Base-by-base conservation (phyloP, 2,329 filamentous ascomycete species). In the Sporothrix protearum region DNA sequence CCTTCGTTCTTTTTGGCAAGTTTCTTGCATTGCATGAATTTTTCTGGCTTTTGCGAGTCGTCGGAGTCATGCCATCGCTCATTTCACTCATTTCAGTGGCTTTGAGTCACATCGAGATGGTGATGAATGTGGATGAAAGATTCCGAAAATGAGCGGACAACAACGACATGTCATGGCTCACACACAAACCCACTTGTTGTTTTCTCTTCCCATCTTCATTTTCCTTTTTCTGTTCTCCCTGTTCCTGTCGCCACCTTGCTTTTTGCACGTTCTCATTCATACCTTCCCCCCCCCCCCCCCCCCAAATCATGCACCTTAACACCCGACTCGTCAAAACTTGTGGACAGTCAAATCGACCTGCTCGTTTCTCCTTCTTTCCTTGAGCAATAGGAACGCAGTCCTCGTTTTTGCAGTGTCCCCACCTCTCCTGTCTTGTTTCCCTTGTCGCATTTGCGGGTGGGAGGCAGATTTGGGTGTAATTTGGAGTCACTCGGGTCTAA, bases 321-420 rank as follows among this genome's bases (percentile, higher is more conserved):
- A 67, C 64, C 64, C 28, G 45, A 67, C 45, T 67, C 64, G 64
- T 47, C 7, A 19, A 19, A 49, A 67, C 28, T 53, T 45, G 45
- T 47, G 10, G 39, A 66, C 42, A 28, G 36, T 1, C 8, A 42
- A 49, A 39, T 36, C 28, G 30, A 49, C 28, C 28, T 49, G 64
- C 30, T 36, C 19, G 25, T 12, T 63, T 33, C 28, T 33, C 22
- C 2, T 51, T 49, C 36, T 49, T 67, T 28, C 45, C 14, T 33
- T 22, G 45, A 66, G 63, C 64, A 51, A 25, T 36, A 36, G 19
- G 64, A 67, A 51, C 28, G 16, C 22, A n/a, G 42, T 9, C 59
- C 57, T 66, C 25, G 63, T 66, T n/a, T 33, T 49, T 47, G 14
- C 42, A 47, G 14, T 16, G 42, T 47, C 63, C 39, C 47, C 63